phyloP scores from a whole-genome alignment of 208 protist species.

The Acanthamoeba royreba region DNA sequence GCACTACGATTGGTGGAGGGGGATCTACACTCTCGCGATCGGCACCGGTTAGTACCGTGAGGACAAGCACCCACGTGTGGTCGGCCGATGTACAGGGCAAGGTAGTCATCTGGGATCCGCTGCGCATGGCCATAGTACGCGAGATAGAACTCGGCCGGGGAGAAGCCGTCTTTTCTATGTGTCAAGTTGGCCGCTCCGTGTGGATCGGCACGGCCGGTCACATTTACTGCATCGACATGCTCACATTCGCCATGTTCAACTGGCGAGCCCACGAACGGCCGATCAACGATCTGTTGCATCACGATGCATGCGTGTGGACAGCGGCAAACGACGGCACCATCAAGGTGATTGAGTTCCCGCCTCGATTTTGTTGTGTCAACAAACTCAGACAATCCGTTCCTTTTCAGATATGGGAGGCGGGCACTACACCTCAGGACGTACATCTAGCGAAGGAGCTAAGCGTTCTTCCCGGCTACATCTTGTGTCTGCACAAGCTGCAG shows the following conservation, averaged over 20 bases:
- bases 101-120: background rate
- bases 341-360: background rate
- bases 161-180: background rate
- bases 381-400: background rate
- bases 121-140: background rate
- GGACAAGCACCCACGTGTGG: background rate
- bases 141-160: background rate
- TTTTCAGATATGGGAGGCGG: background rate
- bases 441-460: background rate
- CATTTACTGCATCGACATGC: background rate
- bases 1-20: background rate
- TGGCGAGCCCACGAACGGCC: background rate
- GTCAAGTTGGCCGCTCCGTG: background rate
- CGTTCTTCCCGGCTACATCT: background rate
- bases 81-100: background rate
- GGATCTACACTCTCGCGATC: background rate
- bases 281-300: background rate
- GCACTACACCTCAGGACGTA: background rate
- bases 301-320: background rate
- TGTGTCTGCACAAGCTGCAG: background rate
- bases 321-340: background rate
- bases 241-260: background rate
- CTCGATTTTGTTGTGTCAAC: background rate
- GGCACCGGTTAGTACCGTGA: background rate
- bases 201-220: background rate